Evolutionary conservation across 2,329 filamentous ascomycete genomes (phyloP).

Genomic region (Monilinia vaccinii-corymbosi): DNA sequence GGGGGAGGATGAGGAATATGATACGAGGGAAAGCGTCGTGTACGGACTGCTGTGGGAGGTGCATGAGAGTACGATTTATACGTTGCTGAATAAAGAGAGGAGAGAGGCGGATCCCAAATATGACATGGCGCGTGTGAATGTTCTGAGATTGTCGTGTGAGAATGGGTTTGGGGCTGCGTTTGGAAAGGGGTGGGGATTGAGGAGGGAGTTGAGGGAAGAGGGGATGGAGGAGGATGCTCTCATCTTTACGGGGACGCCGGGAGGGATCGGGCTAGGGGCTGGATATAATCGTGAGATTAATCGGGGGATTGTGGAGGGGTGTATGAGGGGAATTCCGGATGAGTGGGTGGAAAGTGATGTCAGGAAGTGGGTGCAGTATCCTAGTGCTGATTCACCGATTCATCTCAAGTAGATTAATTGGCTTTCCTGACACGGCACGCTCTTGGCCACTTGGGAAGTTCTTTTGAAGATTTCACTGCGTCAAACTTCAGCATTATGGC

Average conservation of each 20-base stretch:
- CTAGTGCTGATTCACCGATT: neutral
- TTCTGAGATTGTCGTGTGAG: neutral
- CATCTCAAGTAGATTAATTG: neutral
- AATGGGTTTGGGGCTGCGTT: neutral
- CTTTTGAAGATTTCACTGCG: neutral
- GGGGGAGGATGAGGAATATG: neutral
- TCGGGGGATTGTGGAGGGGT: neutral
- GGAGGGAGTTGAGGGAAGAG: neutral
- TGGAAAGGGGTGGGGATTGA: neutral
- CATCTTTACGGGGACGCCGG: neutral
- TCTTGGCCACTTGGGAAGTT: neutral
- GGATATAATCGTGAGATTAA: neutral
- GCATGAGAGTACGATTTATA: neutral
- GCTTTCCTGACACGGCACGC: neutral
- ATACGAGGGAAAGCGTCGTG: neutral
- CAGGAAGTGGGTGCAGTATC: neutral
- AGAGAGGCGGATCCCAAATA: neutral
- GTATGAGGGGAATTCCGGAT: slow-evolving; percentile 1
- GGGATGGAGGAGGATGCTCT: neutral
- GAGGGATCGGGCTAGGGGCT: neutral
- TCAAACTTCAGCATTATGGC: neutral
- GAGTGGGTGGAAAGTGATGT: slow-evolving; percentile 3
- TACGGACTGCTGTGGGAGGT: neutral
- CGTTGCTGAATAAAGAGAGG: neutral
- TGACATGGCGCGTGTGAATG: neutral